Percentiles rank a stretch among this genome's conserved stretches.
Conservation (phyloP, 2,329 filamentous ascomycete genomes). For the Colletotrichum kahawae region DNA sequence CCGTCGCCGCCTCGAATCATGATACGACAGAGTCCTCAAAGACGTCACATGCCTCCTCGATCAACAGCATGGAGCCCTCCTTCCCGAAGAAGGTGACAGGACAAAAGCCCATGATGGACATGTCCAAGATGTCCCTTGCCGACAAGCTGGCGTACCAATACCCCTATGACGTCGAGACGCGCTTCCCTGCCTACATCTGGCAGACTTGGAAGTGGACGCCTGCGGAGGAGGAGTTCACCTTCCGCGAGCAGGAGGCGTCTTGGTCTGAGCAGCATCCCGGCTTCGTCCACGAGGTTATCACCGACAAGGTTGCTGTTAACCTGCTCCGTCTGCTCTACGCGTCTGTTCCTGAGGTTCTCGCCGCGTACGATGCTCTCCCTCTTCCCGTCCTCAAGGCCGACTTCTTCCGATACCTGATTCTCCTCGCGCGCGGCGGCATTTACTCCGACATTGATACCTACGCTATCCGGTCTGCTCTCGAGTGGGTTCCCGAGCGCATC, state of each 20-base stretch:
- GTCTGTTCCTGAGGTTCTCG: constrained; percentile 77
- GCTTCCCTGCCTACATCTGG: constrained; percentile 98
- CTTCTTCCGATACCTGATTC: constrained; percentile 77
- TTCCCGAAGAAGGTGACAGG: constrained; percentile 38
- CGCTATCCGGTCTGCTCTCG: constrained; percentile 79
- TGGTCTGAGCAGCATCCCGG: constrained; percentile 88
- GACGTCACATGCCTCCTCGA: not conserved
- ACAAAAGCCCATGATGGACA: constrained; percentile 72
- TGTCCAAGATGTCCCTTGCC: constrained; percentile 73
- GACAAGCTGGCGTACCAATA: constrained; percentile 92
- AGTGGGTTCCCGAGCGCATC: constrained; percentile 85
- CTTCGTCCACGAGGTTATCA: constrained; percentile 96
- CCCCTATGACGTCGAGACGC: constrained; percentile 85
- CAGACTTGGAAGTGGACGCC: constrained; percentile 97
- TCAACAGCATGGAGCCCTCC: constrained; percentile 2
- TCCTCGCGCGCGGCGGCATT: constrained; percentile 65
- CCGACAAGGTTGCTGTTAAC: constrained; percentile 84
- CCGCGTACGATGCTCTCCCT: constrained; percentile 77
- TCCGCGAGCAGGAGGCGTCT: constrained; percentile 84
- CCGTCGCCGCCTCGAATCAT: constrained; percentile 24
- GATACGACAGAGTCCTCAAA: constrained; percentile 9
- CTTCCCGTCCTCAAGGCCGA: constrained; percentile 79
- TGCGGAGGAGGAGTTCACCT: constrained; percentile 76
- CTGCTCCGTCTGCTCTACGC: constrained; percentile 88
- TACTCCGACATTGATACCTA: constrained; percentile 94